Evolutionary conservation across 2,329 filamentous ascomycete species (phyloP), one percentile per base, ranked within the genome.

Genomic region (Peltaster fructicola): DNA sequence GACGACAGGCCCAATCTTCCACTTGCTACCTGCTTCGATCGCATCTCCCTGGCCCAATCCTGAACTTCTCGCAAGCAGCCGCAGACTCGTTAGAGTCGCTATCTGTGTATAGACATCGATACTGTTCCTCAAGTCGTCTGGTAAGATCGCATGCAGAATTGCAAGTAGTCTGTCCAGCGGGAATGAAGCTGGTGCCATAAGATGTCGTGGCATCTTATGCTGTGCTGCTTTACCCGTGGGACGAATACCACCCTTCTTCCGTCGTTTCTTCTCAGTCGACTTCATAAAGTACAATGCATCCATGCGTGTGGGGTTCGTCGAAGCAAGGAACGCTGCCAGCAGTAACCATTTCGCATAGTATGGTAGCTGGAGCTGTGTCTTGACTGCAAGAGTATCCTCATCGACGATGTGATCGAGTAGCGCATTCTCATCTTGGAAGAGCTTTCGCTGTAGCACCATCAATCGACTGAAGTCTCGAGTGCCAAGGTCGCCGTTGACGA

Each of bases 381-480:
- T 31, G 9, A 33, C 27, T 19, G 33, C 33, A 5, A 35, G 29
- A 1, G 34, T 24, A 17, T 31, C 23, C 7, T 30, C 23, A 1
- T 22, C 33, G 20, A 70, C 46, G 32, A 81, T 68, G 26, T 63
- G 64, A 3, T 75, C 73, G 17, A 77, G 63, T 3, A 85, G 59
- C 0, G 73, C 56, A n/a, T 56, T 51, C 42, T 84, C 77, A 38
- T 78, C 68, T 39, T 81, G 74, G 44, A 85, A 78, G 16, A 79
- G 60, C 0, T 61, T 56, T 9, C 75, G 61, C 14, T 72, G 66
- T 2, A 70, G 66, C 23, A 85, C 72, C 28, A 95, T 64, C 6
- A 98, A 59, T 33, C 78, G 74, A 8, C 78, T 73, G 51, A 93
- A 93, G 42, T 93, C 81, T 39, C 75, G 73, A 7, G 76, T 69